phyloP scores from a whole-genome alignment of 129 eudicot genomes.

The Escallonia herrerae region DNA sequence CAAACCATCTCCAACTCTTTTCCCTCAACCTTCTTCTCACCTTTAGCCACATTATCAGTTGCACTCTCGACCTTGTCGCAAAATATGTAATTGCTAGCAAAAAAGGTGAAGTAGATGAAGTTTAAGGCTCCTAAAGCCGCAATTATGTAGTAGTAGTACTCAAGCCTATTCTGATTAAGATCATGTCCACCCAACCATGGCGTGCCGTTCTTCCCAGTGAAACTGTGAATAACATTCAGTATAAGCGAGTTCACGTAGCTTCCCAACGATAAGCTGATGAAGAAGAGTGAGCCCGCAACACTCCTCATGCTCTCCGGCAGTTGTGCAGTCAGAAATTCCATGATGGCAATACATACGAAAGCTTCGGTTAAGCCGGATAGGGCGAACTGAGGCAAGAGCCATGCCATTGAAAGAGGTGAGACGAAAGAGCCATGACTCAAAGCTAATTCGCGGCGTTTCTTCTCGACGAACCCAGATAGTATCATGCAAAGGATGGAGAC shows the following conservation, averaged over 20 bases:
- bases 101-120: slow-evolving; percentile 42
- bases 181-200: slow-evolving; percentile 76
- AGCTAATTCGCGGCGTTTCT: slow-evolving; percentile 35
- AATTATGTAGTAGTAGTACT: slow-evolving; percentile 43
- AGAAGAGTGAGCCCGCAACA: slow-evolving; percentile 50
- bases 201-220: slow-evolving; percentile 24
- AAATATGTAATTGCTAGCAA: slow-evolving; percentile 36
- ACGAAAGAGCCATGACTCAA: slow-evolving; percentile 18
- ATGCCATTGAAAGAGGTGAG: slow-evolving; percentile 36
- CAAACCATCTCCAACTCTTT: slow-evolving; percentile 6
- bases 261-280: slow-evolving; percentile 42
- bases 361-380: slow-evolving; percentile 64
- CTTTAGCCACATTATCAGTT: neutral
- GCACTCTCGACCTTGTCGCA: neutral
- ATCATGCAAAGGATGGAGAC: slow-evolving; percentile 57
- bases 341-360: slow-evolving; percentile 48
- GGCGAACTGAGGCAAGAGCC: slow-evolving; percentile 46
- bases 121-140: slow-evolving; percentile 46
- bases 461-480: slow-evolving; percentile 43
- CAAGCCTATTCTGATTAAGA: slow-evolving; percentile 55
- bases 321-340: slow-evolving; percentile 57
- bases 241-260: slow-evolving; percentile 50
- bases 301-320: slow-evolving; percentile 72
- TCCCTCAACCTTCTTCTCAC: slow-evolving; percentile 4
- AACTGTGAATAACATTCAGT: slow-evolving; percentile 34